A percentile compares a stretch with the other conserved stretches of the same genome.
Conservation (phyloP, 2,329 filamentous ascomycete species). For the Lachnellula subtilissima region DNA sequence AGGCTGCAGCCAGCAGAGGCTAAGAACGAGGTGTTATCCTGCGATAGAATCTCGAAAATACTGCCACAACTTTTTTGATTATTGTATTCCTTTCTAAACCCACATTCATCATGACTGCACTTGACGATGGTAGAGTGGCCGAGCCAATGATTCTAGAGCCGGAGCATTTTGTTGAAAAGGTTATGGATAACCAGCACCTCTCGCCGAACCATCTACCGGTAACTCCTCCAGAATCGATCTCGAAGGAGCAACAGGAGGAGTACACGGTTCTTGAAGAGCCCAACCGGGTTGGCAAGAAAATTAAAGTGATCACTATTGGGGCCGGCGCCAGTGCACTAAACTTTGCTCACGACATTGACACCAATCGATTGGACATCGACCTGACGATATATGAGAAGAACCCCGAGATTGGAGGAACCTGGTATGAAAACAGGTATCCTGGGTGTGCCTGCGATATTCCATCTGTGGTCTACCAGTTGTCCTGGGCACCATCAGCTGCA, state of each 20-base stretch:
- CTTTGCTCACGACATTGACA: slow-evolving; percentile 40
- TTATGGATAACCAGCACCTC: no score
- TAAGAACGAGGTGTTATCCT: no score
- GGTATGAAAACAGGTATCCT: slow-evolving; percentile 53
- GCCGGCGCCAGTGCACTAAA: slow-evolving; percentile 43
- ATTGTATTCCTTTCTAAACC: no score
- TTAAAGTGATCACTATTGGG: slow-evolving; percentile 44
- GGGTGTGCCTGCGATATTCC: slow-evolving; percentile 43
- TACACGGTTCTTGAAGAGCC: slow-evolving; percentile 14
- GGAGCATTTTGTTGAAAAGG: no score
- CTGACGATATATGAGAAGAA: slow-evolving; percentile 45
- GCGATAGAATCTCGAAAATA: no score
- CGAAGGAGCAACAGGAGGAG: neutral
- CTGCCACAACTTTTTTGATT: no score
- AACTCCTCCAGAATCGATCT: no score
- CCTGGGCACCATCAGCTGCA: slow-evolving; percentile 6
- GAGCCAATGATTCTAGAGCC: no score
- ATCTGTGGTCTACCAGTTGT: slow-evolving; percentile 37
- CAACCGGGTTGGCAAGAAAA: slow-evolving; percentile 27
- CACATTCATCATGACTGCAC: no score
- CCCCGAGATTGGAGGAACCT: slow-evolving; percentile 45
- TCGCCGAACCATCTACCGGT: no score
- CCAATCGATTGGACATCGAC: slow-evolving; percentile 31
- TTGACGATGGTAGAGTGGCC: no score
- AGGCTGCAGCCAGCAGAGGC: no score